These are phyloP conservation scores for Candida takata DNA, from an alignment of 805 yeast species.

Conservation along the genomic window DNA sequence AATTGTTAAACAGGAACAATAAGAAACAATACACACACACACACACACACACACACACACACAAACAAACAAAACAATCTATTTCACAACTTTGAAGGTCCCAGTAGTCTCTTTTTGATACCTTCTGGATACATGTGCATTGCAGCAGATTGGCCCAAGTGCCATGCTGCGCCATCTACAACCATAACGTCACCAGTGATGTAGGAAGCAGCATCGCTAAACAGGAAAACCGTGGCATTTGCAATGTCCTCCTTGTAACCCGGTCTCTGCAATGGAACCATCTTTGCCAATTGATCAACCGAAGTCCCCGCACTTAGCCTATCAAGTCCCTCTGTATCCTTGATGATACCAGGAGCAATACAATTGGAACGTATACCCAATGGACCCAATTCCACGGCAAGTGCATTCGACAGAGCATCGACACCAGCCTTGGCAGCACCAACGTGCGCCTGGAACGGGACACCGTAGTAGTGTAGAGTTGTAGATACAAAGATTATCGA, in stretches of 20 bases:
- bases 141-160: slow-evolving; percentile 43
- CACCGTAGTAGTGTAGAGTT: slow-evolving; percentile 83
- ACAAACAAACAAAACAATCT: too few species aligned
- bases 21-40: neutral
- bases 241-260: slow-evolving; percentile 80
- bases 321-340: slow-evolving; percentile 77
- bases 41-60: too few species aligned
- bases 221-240: slow-evolving; percentile 74
- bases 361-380: slow-evolving; percentile 77
- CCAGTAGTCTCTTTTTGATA: slow-evolving; percentile 26
- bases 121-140: slow-evolving; percentile 33
- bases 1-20: slow-evolving; percentile 24
- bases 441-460: slow-evolving; percentile 84
- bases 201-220: slow-evolving; percentile 75
- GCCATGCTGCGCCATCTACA: slow-evolving; percentile 94
- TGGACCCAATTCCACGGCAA: slow-evolving; percentile 91
- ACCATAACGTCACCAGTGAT: slow-evolving; percentile 71
- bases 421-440: slow-evolving; percentile 96
- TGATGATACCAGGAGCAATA: slow-evolving; percentile 90
- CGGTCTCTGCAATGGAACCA: slow-evolving; percentile 51
- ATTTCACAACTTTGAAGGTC: slow-evolving; percentile 30
- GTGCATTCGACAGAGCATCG: slow-evolving; percentile 75
- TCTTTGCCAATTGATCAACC: slow-evolving; percentile 32
- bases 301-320: slow-evolving; percentile 45
- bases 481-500: slow-evolving; percentile 75